Percentiles rank a stretch among this genome's conserved stretches.
phyloP scores from a whole-genome alignment of 1,284 basidiomycete species.

The Bjerkandera adusta region DNA sequence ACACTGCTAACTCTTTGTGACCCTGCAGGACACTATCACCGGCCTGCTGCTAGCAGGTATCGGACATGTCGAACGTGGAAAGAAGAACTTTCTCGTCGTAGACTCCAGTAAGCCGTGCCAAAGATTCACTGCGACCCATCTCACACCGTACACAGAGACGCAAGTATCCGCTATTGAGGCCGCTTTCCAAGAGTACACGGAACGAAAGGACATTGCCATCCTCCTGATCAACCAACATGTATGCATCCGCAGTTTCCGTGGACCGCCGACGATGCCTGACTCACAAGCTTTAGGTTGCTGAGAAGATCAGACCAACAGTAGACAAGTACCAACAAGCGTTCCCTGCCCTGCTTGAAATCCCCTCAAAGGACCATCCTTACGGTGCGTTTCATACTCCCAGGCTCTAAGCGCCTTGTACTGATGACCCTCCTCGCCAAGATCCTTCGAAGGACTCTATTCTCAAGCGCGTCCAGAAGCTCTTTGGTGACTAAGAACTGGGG shows the following conservation, averaged over 20 bases:
- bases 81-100: slow-evolving; percentile 95
- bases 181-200: slow-evolving; percentile 89
- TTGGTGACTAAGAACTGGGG: slow-evolving; percentile 66
- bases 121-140: neutral
- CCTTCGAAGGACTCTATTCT: slow-evolving; percentile 96
- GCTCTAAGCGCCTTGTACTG: neutral
- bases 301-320: slow-evolving; percentile 94
- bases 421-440: slow-evolving; percentile 52
- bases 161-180: slow-evolving; percentile 86
- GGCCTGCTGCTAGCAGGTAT: slow-evolving; percentile 91
- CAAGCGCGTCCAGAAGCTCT: slow-evolving; percentile 96
- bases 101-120: slow-evolving; percentile 73
- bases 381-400: slow-evolving; percentile 46
- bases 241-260: slow-evolving; percentile 23
- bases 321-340: slow-evolving; percentile 96
- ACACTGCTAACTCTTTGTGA: neutral
- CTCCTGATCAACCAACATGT: slow-evolving; percentile 97
- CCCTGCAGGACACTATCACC: slow-evolving; percentile 85
- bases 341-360: slow-evolving; percentile 96
- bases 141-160: slow-evolving; percentile 68
- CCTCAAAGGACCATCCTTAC: slow-evolving; percentile 92
- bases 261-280: neutral
- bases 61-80: slow-evolving; percentile 85
- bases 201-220: slow-evolving; percentile 92
- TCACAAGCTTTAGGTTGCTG: slow-evolving; percentile 68